These are phyloP conservation scores for Ensete ventricosum DNA, from an alignment of 176 grass and related monocot species.

Conservation along the genomic window DNA sequence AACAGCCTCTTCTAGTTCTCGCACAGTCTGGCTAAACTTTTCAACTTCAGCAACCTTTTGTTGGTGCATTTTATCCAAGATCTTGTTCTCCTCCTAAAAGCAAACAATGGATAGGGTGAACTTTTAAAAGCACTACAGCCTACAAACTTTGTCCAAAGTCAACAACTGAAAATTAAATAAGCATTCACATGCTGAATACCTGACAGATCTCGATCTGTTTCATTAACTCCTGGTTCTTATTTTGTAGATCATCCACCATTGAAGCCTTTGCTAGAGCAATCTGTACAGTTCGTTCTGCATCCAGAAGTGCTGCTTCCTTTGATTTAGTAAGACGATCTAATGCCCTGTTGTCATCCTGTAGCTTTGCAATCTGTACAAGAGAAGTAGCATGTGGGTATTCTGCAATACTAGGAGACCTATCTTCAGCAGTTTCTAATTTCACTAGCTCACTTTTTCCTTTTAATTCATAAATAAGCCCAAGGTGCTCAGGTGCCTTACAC, in stretches of 20 bases:
- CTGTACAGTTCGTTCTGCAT: constrained; percentile 84
- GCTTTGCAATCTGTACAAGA: constrained; percentile 57
- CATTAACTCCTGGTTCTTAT: constrained; percentile 93
- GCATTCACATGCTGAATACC: constrained; percentile 32
- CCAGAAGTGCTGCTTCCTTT: constrained; percentile 76
- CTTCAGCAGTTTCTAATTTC: not conserved
- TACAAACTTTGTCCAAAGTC: not conserved
- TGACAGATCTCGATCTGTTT: constrained; percentile 97
- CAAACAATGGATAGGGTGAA: constrained; percentile 11
- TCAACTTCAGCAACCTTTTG: constrained; percentile 95
- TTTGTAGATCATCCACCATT: constrained; percentile 86
- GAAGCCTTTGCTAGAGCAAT: constrained; percentile 83
- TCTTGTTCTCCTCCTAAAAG: constrained; percentile 85
- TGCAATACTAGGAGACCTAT: not conserved
- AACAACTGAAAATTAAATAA: not conserved
- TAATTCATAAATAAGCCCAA: not conserved
- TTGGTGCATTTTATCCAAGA: constrained; percentile 89
- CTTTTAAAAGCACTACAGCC: not conserved
- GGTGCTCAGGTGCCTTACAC: not conserved
- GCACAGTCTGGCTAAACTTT: constrained; percentile 86
- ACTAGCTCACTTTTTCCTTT: not conserved
- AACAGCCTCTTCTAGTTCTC: constrained; percentile 94
- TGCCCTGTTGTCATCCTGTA: constrained; percentile 71
- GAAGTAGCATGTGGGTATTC: not conserved
- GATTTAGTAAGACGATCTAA: constrained; percentile 70